Conservation (phyloP, 768 basidiomycete genomes). For the Hygrocybe punicea region DNA sequence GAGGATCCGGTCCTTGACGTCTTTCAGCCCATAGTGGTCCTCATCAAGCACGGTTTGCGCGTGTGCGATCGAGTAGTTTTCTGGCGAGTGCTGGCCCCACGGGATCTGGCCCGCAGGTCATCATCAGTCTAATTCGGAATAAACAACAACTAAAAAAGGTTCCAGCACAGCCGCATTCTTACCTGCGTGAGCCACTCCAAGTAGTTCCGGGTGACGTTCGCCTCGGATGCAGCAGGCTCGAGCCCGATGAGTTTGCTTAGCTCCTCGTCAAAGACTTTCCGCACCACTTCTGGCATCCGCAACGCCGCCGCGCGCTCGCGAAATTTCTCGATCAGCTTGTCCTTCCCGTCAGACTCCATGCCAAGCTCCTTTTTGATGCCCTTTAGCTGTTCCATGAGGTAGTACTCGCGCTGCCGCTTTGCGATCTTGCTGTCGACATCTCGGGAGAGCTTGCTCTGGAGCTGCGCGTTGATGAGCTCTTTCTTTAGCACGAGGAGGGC, state of each 20-base stretch:
- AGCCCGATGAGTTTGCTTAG: slow-evolving; percentile 83
- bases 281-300: slow-evolving; percentile 86
- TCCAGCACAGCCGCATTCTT: slow-evolving; percentile 10
- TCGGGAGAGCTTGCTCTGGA: slow-evolving; percentile 87
- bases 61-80: slow-evolving; percentile 85
- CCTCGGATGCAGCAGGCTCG: slow-evolving; percentile 88
- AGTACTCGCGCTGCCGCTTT: slow-evolving; percentile 91
- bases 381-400: slow-evolving; percentile 94
- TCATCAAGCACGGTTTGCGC: slow-evolving; percentile 85
- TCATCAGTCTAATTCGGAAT: slow-evolving; percentile 5
- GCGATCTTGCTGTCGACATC: slow-evolving; percentile 96
- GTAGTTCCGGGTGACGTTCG: slow-evolving; percentile 92
- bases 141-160: not conserved
- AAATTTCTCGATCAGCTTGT: slow-evolving; percentile 90
- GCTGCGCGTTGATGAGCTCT: slow-evolving; percentile 93
- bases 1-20: slow-evolving; percentile 90
- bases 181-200: slow-evolving; percentile 90
- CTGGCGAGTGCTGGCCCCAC: slow-evolving; percentile 92
- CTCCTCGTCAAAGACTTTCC: slow-evolving; percentile 96
- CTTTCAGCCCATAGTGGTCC: slow-evolving; percentile 90
- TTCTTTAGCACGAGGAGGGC: slow-evolving; percentile 93
- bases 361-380: slow-evolving; percentile 94
- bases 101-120: slow-evolving; percentile 63
- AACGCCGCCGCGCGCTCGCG: slow-evolving; percentile 75
- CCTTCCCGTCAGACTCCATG: slow-evolving; percentile 93